Percentiles rank a stretch among this genome's conserved stretches.
Evolutionary conservation across 78 protist genomes (phyloP).

Genomic region (Protostelium mycophagum): DNA sequence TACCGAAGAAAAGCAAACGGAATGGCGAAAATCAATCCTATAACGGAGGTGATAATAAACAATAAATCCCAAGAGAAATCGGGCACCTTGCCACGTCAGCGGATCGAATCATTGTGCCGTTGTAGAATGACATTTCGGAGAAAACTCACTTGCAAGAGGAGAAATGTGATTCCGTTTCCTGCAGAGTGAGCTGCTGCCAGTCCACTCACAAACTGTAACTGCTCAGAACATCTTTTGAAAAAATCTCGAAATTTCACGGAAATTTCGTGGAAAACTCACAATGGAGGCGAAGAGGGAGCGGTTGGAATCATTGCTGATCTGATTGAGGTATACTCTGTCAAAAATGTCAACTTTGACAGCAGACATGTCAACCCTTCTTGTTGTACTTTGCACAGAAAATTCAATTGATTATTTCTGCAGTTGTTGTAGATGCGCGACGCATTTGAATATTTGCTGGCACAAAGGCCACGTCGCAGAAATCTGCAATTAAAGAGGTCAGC

Average conservation of each 20-base stretch:
- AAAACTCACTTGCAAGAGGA: not conserved
- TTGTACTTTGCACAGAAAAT: too few species aligned
- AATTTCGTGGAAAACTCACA: not conserved
- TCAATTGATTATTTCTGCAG: too few species aligned
- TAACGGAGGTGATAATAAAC: not conserved
- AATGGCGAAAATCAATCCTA: not conserved
- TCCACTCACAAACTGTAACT: not conserved
- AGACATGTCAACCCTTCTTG: too few species aligned
- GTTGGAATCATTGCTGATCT: not conserved
- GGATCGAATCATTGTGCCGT: not conserved
- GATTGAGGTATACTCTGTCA: not conserved
- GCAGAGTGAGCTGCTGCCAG: not conserved
- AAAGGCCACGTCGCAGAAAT: too few species aligned
- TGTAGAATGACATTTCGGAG: not conserved
- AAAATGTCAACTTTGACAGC: too few species aligned
- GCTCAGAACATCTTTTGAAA: not conserved
- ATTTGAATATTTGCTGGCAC: too few species aligned
- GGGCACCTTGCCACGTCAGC: not conserved
- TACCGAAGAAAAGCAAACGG: not conserved
- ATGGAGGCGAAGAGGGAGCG: not conserved
- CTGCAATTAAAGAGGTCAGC: too few species aligned
- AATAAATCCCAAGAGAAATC: not conserved
- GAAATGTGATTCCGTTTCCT: not conserved
- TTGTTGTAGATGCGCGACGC: too few species aligned
- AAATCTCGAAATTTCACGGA: not conserved